phyloP scores from a whole-genome alignment of 2,329 filamentous ascomycete species.

The Neonectria magnoliae region DNA sequence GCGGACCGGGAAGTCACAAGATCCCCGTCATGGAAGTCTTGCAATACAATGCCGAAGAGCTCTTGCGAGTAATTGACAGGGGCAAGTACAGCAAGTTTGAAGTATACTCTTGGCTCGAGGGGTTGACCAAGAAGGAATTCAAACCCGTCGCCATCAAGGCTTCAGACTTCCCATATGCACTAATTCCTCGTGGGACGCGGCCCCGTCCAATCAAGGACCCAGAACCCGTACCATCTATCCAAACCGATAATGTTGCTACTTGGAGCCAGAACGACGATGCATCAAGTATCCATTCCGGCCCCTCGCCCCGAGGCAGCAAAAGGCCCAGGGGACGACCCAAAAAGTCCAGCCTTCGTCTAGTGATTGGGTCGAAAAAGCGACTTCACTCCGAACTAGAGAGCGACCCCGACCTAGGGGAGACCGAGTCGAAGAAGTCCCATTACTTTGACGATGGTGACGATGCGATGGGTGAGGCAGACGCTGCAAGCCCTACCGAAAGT shows the following conservation, averaged over 20 bases:
- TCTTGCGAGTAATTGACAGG: conserved; percentile 50
- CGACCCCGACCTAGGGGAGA: conserved; percentile 50
- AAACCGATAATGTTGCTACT: conserved; percentile 6
- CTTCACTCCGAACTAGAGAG: conserved; percentile 50
- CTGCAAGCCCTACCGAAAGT: conserved; percentile 33
- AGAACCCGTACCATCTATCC: not conserved
- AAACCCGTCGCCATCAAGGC: conserved; percentile 40
- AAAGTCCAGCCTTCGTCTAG: conserved; percentile 56
- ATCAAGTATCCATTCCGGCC: conserved; percentile 36
- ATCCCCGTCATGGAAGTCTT: conserved; percentile 55
- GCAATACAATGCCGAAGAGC: conserved; percentile 55
- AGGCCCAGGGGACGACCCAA: conserved; percentile 52
- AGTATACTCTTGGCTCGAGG: conserved; percentile 49
- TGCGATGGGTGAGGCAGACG: conserved; percentile 44
- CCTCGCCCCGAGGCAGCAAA: conserved; percentile 44
- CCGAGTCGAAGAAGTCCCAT: conserved; percentile 49
- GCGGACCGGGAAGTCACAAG: conserved; percentile 49
- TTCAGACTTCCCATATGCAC: conserved; percentile 43
- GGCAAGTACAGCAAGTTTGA: conserved; percentile 47
- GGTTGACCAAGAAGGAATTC: conserved; percentile 42
- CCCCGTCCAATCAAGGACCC: conserved; percentile 13
- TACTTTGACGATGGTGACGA: conserved; percentile 47
- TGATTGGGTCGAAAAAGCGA: conserved; percentile 56
- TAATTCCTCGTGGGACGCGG: conserved; percentile 37
- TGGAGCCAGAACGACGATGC: conserved; percentile 23